Evolutionary conservation across 1,284 basidiomycete species (phyloP).

Genomic region (Cutaneotrichosporon cavernicola): DNA sequence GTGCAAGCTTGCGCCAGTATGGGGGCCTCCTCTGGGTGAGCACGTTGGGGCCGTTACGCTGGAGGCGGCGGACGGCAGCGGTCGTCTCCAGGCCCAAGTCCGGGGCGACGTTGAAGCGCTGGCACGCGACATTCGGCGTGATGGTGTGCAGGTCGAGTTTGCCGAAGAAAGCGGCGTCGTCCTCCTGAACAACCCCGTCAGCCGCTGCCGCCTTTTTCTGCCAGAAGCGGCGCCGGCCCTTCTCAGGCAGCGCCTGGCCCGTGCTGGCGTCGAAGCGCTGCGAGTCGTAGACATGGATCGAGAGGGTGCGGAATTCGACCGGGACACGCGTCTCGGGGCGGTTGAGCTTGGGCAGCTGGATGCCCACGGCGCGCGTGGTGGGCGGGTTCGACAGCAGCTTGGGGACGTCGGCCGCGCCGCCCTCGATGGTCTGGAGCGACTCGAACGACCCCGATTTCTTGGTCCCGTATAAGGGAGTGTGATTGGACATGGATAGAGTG

Average conservation of each 20-base stretch:
- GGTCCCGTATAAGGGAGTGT: too few relatives aligned
- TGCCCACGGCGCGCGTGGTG: too few relatives aligned
- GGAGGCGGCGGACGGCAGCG: slow-evolving; percentile 51
- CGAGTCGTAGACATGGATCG: slow-evolving; percentile 48
- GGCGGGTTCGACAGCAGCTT: too few relatives aligned
- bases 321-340: too few relatives aligned
- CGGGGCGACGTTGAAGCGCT: slow-evolving; percentile 57
- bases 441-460: too few relatives aligned
- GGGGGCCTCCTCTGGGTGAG: slow-evolving; percentile 23
- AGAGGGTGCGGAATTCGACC: slow-evolving; percentile 38
- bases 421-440: too few relatives aligned
- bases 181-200: slow-evolving; percentile 18
- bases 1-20: slow-evolving; percentile 52
- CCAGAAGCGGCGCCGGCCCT: too few relatives aligned
- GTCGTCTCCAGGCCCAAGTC: slow-evolving; percentile 58
- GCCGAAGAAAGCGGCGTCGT: slow-evolving; percentile 36
- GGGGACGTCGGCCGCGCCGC: too few relatives aligned
- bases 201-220: slow-evolving; percentile 19
- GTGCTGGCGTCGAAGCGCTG: neutral
- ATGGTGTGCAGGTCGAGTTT: slow-evolving; percentile 62
- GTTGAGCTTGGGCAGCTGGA: too few relatives aligned
- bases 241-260: too few relatives aligned
- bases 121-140: slow-evolving; percentile 55
- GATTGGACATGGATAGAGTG: too few relatives aligned
- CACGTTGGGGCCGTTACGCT: slow-evolving; percentile 52